Evolutionary conservation across 83 land plant species (phyloP), one percentile per base, ranked within the genome.

Genomic region (Picea mariana): DNA sequence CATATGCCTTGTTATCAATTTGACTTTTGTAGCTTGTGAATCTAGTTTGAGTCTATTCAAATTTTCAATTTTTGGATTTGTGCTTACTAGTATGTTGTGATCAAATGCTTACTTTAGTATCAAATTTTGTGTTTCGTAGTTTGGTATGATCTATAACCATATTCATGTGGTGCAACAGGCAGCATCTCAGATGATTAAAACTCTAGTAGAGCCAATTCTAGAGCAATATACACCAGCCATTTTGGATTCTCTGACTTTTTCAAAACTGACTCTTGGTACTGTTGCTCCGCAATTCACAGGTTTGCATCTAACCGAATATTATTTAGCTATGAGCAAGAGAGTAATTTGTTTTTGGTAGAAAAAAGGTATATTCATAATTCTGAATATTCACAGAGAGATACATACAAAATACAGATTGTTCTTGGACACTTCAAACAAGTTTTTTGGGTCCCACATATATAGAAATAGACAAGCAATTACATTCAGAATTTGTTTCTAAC

Each of bases 241-340:
- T 17, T 82, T 95, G 67, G 55, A 86, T 11, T 89, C 96, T 38
- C 79, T 97, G 20, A 89, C 64, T 40, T 95, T 97, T 81, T 88
- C 96, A 23, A 92, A 91, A 86, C 82, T 97, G 34, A 95, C 99
- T 5, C 93, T 97, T 67, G 99, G 99, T 1, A 89, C 96, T 80
- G 96, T 97, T 79, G 96, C 99, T 73, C 99, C 99, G 55, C 95
- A 92, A n/a, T 93, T 95, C 81, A 90, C 91, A 87, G 99, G 99
- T 97, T 34, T 82, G 88, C 52, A 62, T 73, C 42, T 40, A 42
- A 44, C 27, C 52, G 9, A 20, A 2, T 9, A 20, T 6, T 73
- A 11, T 73, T 44, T 42, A 73, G 13, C 15, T 73, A 73, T n/a
- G 6, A 52, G 21, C 38, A 20, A 47, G 9, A 55, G 58, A 55